These are phyloP conservation scores for Phoenix roebelenii DNA, from an alignment of 176 grass and related monocot species.

Conservation along the genomic window DNA sequence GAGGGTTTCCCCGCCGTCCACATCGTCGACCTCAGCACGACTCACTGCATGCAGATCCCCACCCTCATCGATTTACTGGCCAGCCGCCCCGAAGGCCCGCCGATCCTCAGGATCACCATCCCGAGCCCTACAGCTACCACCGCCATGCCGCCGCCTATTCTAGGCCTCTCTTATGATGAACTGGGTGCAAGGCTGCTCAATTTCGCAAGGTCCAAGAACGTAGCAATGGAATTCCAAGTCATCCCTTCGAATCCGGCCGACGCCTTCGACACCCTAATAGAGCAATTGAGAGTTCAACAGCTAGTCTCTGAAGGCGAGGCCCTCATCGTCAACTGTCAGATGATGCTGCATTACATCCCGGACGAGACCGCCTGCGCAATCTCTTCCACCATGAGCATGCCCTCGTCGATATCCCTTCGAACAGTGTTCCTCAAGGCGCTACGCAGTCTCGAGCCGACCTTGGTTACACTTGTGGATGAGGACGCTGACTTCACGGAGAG, in stretches of 20 bases:
- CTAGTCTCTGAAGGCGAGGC: slow-evolving; percentile 68
- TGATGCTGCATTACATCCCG: slow-evolving; percentile 75
- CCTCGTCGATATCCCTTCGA: slow-evolving; percentile 43
- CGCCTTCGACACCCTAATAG: slow-evolving; percentile 49
- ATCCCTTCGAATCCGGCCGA: slow-evolving; percentile 49
- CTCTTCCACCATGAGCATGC: slow-evolving; percentile 4
- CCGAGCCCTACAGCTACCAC: slow-evolving; percentile 21
- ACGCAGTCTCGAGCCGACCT: slow-evolving; percentile 45
- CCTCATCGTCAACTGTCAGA: slow-evolving; percentile 87
- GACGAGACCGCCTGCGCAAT: slow-evolving; percentile 73
- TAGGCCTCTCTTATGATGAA: slow-evolving; percentile 85
- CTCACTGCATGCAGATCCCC: slow-evolving; percentile 99
- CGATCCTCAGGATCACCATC: slow-evolving; percentile 63
- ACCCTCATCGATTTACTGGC: slow-evolving; percentile 91
- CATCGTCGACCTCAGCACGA: slow-evolving; percentile 82
- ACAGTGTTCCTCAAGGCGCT: slow-evolving; percentile 81
- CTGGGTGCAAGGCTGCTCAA: slow-evolving; percentile 56
- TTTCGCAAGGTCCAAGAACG: slow-evolving; percentile 69
- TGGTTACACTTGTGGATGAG: slow-evolving; percentile 78
- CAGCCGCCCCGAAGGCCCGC: slow-evolving; percentile 56
- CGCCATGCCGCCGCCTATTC: slow-evolving; percentile 23
- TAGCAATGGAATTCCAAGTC: slow-evolving; percentile 69
- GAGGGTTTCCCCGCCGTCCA: slow-evolving; percentile 68
- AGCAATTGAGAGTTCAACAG: slow-evolving; percentile 68
- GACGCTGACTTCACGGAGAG: slow-evolving; percentile 87